phyloP scores from a whole-genome alignment of 306 rosid species.

The Lagenaria siceraria region DNA sequence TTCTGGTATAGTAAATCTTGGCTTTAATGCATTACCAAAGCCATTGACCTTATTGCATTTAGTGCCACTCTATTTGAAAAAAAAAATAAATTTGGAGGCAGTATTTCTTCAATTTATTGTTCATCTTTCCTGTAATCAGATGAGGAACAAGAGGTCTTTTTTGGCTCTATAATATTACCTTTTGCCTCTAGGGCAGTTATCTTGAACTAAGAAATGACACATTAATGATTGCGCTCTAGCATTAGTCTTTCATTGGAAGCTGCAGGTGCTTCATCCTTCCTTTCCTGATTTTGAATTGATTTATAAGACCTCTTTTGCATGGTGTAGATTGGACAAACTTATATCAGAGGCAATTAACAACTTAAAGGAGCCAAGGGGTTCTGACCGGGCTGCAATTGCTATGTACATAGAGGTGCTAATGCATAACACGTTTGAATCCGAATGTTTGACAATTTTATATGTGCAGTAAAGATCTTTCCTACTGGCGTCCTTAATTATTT shows the following conservation, averaged over 20 bases:
- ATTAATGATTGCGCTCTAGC: background rate
- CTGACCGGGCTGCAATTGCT: conserved; percentile 75
- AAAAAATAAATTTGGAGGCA: background rate
- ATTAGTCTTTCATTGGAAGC: background rate
- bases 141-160: background rate
- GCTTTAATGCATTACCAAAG: background rate
- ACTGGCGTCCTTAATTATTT: background rate
- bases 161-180: background rate
- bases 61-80: background rate
- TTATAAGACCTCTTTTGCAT: conserved; percentile 13
- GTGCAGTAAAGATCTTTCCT: background rate
- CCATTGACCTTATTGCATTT: background rate
- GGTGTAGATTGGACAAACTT: conserved; percentile 77
- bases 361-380: conserved; percentile 80
- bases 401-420: conserved; percentile 69
- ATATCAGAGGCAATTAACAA: conserved; percentile 57
- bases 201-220: background rate
- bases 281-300: conserved; percentile 13
- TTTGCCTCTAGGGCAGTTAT: background rate
- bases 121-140: background rate
- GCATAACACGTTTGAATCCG: background rate
- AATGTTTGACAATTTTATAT: conserved; percentile 2
- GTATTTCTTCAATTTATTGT: background rate
- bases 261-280: background rate
- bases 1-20: background rate